Evolutionary conservation across 2,329 filamentous ascomycete species (phyloP).

Genomic region (Lachnellula subtilissima): DNA sequence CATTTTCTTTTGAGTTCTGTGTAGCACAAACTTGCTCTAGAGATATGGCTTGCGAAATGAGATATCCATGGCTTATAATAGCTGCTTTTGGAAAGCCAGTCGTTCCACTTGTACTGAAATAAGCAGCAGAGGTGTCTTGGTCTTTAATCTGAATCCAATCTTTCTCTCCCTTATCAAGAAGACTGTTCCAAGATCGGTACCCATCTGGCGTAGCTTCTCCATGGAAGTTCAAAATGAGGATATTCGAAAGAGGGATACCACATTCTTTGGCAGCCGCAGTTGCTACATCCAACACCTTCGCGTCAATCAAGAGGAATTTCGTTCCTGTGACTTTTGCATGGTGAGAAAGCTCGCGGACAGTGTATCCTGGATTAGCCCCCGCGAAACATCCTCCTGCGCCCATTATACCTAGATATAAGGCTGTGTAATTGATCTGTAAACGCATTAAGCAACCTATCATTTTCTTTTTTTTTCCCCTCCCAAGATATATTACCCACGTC

Average conservation of each 20-base stretch:
- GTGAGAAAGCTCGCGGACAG: slow-evolving; percentile 13
- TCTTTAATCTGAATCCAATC: neutral
- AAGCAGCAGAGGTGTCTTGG: slow-evolving; percentile 31
- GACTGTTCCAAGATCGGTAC: neutral
- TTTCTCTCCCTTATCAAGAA: slow-evolving; percentile 5
- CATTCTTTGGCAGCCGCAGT: slow-evolving; percentile 18
- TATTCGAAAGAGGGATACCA: slow-evolving; percentile 10
- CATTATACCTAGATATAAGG: slow-evolving; percentile 18
- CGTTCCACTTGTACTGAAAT: slow-evolving; percentile 45
- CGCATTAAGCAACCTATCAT: no score
- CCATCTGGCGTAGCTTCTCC: neutral
- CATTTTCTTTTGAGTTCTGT: neutral
- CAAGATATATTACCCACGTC: slow-evolving; percentile 6
- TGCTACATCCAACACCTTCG: slow-evolving; percentile 5
- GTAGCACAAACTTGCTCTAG: neutral
- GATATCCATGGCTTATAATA: slow-evolving; percentile 25
- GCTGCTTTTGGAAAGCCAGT: slow-evolving; percentile 50
- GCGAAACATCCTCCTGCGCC: slow-evolving; percentile 17
- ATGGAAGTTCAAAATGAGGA: neutral
- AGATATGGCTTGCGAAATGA: slow-evolving; percentile 4
- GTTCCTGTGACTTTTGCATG: slow-evolving; percentile 13
- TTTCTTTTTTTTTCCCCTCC: neutral
- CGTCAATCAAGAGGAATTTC: slow-evolving; percentile 10
- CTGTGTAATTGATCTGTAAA: slow-evolving; percentile 15
- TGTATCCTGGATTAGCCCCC: slow-evolving; percentile 21